phyloP scores from a whole-genome alignment of 2,329 filamentous ascomycete species.

The Aspergillus awamori region DNA sequence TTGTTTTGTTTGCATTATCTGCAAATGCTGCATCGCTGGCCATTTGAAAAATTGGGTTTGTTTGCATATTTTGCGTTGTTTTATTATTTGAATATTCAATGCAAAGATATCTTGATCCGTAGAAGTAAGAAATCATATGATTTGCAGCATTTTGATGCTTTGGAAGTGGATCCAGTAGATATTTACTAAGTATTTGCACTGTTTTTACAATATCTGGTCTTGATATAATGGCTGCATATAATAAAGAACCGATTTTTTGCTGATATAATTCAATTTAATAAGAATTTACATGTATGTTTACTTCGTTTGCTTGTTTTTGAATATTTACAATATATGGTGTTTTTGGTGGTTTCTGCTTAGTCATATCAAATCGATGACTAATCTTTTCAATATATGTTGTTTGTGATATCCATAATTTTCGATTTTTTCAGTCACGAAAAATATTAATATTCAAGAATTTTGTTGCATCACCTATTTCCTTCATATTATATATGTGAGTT shows the following conservation, averaged over 20 bases:
- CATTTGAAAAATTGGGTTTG: neutral
- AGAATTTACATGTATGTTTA: neutral
- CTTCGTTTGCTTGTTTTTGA: neutral
- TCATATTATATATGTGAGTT: neutral
- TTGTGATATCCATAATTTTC: neutral
- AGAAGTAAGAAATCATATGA: neutral
- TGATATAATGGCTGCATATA: neutral
- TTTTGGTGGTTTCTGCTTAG: neutral
- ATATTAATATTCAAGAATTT: neutral
- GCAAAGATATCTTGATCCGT: too few relatives aligned
- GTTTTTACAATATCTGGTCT: neutral
- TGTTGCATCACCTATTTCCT: neutral
- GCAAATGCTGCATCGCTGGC: neutral
- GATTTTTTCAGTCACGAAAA: neutral
- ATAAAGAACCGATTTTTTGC: neutral
- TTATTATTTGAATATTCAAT: neutral
- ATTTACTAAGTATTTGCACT: neutral
- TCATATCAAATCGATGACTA: neutral
- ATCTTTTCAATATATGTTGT: neutral
- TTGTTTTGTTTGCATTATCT: neutral
- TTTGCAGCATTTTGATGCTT: neutral
- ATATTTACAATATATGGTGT: neutral
- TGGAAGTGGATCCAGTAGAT: neutral
- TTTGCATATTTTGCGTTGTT: too few relatives aligned
- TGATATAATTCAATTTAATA: neutral